Base-by-base conservation (phyloP, 768 basidiomycete species). In the Pleurotus platypus region DNA sequence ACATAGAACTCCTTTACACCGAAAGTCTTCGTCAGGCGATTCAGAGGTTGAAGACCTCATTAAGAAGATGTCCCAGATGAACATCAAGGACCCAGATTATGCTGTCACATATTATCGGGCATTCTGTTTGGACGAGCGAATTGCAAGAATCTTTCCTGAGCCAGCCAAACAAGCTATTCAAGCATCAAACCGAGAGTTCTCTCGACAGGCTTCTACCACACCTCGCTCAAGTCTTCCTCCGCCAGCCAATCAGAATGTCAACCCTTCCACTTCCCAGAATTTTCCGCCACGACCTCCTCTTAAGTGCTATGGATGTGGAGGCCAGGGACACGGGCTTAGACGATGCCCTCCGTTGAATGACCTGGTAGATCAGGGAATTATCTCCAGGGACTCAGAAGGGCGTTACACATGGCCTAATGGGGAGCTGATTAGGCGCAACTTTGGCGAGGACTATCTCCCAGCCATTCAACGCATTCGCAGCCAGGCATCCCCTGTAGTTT, bases 41-140 rank as follows among this genome's bases (percentile, higher is more conserved):
- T 16, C 40, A 13, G 58, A 56, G 5, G 46, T 56, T 18, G 58
- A 59, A 18, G 15, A 48, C 16, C 24, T 59, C 9, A 56, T 56
- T 24, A 35, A 49, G 40, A 57, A 59, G 26, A 27, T 56, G 30
- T 43, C 45, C n/a, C 11, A 49, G 13, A 15, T 56, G 26, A 57
- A 42, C 13, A 46, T 57, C 16, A 18, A 48, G 26, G 56, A 59
- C 38, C 40, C 54, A n/a, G 18, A 56, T 5, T 56, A 48, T 38
- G 30, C 26, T 3, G 24, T 49, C 8, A 15, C 16, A 13, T 56
- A 57, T 39, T 56, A 59, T 55, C 26, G 45, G 49, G 54, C 54
- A 46, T 46, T 57, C 9, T 40, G 37, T 16, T 13, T 56, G 20
- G 58, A 59, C 16, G 15, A 39, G 8, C 16, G 13, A 42, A 26